Conservation (phyloP, 1,139 yeast genomes). For the Spathaspora sp. region DNA sequence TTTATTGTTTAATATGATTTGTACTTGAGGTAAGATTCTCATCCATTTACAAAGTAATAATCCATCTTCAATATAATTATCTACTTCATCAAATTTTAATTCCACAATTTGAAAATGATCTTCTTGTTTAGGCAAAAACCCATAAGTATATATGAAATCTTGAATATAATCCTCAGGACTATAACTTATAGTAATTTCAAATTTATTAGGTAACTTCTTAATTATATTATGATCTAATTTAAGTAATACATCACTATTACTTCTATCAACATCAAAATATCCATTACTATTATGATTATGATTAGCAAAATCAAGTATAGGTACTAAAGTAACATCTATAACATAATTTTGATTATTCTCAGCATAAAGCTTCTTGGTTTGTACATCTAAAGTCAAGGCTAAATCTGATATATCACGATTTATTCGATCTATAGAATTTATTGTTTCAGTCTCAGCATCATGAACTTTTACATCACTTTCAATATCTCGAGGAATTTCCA, state of each 20-base stretch:
- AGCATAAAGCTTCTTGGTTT: slow-evolving; percentile 4
- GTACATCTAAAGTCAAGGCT: slow-evolving; percentile 6
- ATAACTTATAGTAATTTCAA: slow-evolving; percentile 46
- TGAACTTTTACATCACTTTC: slow-evolving; percentile 10
- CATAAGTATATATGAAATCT: slow-evolving; percentile 53
- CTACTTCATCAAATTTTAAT: slow-evolving; percentile 9
- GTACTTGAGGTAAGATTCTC: slow-evolving; percentile 25
- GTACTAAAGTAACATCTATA: slow-evolving; percentile 59
- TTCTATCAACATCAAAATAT: slow-evolving; percentile 59
- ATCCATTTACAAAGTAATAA: slow-evolving; percentile 24
- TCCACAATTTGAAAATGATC: slow-evolving; percentile 17
- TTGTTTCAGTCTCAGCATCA: slow-evolving; percentile 10
- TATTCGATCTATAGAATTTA: slow-evolving; percentile 2
- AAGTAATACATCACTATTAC: slow-evolving; percentile 43
- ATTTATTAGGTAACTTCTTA: slow-evolving; percentile 12
- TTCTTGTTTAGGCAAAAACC: slow-evolving; percentile 35
- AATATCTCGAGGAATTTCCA: slow-evolving; percentile 56
- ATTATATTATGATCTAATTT: slow-evolving; percentile 21
- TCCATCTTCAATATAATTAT: slow-evolving; percentile 9
- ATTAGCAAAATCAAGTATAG: slow-evolving; percentile 66
- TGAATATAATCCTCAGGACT: slow-evolving; percentile 46
- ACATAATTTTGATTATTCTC: slow-evolving; percentile 32
- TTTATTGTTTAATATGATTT: slow-evolving; percentile 16
- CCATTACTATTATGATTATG: slow-evolving; percentile 52
- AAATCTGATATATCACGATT: slow-evolving; percentile 6